Evolutionary conservation across 768 basidiomycete genomes (phyloP).

Genomic region (Boletus sp.): DNA sequence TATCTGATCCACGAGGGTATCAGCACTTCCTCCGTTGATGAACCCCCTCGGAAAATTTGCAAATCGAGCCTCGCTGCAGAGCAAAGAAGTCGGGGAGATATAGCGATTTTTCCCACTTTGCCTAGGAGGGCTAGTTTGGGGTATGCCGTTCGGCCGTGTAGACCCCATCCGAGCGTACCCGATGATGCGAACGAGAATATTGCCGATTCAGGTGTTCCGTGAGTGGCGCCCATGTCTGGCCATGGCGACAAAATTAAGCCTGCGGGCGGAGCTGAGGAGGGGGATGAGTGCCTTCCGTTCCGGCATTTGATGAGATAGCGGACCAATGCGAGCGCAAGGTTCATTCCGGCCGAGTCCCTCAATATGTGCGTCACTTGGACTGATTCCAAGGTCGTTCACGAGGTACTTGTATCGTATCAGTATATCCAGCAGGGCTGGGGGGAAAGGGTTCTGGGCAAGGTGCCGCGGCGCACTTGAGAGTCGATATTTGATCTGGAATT

Average conservation of each 20-base stretch:
- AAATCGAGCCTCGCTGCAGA: slow-evolving; percentile 34
- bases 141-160: slow-evolving; percentile 27
- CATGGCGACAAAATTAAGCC: slow-evolving; percentile 21
- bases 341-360: slow-evolving; percentile 68
- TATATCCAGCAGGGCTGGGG: slow-evolving; percentile 66
- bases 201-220: slow-evolving; percentile 13
- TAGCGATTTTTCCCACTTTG: slow-evolving; percentile 43
- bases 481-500: slow-evolving; percentile 64
- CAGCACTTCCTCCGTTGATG: slow-evolving; percentile 31
- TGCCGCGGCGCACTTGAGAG: slow-evolving; percentile 46
- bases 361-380: slow-evolving; percentile 56
- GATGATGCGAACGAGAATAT: slow-evolving; percentile 6
- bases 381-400: slow-evolving; percentile 50
- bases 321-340: slow-evolving; percentile 58
- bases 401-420: slow-evolving; percentile 67
- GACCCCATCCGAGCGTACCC: slow-evolving; percentile 29
- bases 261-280: slow-evolving; percentile 11
- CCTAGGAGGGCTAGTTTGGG: slow-evolving; percentile 42
- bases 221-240: slow-evolving; percentile 8
- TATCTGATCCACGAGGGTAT: slow-evolving; percentile 38
- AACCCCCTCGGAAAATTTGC: slow-evolving; percentile 35
- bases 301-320: slow-evolving; percentile 55
- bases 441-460: slow-evolving; percentile 54
- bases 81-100: slow-evolving; percentile 53
- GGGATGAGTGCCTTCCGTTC: slow-evolving; percentile 5